phyloP scores from a whole-genome alignment of 306 rosid species.

The Chamaecrista fasciculata region DNA sequence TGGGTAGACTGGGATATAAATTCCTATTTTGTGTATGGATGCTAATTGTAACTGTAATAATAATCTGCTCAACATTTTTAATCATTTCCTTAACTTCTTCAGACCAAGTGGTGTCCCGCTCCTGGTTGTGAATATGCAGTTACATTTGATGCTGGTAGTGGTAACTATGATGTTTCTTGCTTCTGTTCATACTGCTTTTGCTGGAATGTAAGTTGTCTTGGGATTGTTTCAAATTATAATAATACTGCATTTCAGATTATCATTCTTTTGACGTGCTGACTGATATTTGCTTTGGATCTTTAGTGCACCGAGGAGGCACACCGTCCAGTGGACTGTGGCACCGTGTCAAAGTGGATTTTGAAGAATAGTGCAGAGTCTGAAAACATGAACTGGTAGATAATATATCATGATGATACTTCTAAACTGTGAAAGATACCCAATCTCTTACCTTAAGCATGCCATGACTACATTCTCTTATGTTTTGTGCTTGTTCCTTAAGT shows the following conservation, averaged over 20 bases:
- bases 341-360: conserved; percentile 65
- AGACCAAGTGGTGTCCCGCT: conserved; percentile 95
- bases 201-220: conserved; percentile 57
- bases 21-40: conserved; percentile 10
- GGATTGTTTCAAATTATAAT: conserved; percentile 18
- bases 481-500: background rate
- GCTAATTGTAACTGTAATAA: background rate
- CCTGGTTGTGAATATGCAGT: conserved; percentile 78
- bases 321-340: conserved; percentile 82
- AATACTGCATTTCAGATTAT: background rate
- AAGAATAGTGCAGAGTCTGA: conserved; percentile 78
- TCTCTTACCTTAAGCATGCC: too few species aligned
- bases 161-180: conserved; percentile 64
- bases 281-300: conserved; percentile 16
- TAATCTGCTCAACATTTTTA: conserved; percentile 10
- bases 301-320: conserved; percentile 84
- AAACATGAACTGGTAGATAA: conserved; percentile 62
- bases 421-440: too few species aligned
- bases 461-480: background rate
- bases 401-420: too few species aligned
- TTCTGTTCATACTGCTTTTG: conserved; percentile 68
- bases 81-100: conserved; percentile 19
- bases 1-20: background rate
- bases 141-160: conserved; percentile 54
- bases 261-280: conserved; percentile 1